A percentile compares a stretch with the other conserved stretches of the same genome.
Evolutionary conservation across 306 rosid genomes (phyloP).

Genomic region (Alnus rubra): DNA sequence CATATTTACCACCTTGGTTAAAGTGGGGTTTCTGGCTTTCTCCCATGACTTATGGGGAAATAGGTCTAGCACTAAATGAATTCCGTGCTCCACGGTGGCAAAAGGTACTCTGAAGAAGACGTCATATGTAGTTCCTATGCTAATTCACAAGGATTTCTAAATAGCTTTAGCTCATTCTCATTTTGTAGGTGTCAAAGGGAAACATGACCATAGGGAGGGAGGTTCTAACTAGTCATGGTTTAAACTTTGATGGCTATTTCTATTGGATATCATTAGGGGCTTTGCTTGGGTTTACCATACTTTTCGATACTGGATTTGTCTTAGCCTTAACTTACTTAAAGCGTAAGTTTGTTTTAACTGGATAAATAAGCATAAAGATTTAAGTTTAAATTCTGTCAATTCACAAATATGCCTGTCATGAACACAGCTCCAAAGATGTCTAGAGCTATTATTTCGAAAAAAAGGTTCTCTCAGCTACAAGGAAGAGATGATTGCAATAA

Average conservation of each 20-base stretch:
- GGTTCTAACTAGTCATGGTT: constrained; percentile 49
- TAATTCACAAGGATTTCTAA: constrained; percentile 4
- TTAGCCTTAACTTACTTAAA: constrained; percentile 55
- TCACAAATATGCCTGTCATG: constrained; percentile 29
- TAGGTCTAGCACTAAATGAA: constrained; percentile 56
- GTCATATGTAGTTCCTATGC: constrained; percentile 4
- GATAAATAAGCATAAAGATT: constrained; percentile 11
- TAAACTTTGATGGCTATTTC: constrained; percentile 43
- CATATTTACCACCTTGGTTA: constrained; percentile 57
- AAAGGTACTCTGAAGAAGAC: constrained; percentile 41
- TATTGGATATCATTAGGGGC: constrained; percentile 59
- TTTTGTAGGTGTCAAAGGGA: constrained; percentile 45
- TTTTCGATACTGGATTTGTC: constrained; percentile 53
- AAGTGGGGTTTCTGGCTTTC: constrained; percentile 68
- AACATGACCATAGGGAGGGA: constrained; percentile 40
- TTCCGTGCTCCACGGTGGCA: constrained; percentile 67
- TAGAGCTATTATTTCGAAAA: constrained; percentile 50
- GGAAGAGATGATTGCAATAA: constrained; percentile 28
- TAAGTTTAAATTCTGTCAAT: constrained; percentile 12
- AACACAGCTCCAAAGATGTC: constrained; percentile 55
- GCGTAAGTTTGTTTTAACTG: constrained; percentile 39
- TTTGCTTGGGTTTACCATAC: constrained; percentile 44
- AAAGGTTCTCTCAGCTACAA: constrained; percentile 37
- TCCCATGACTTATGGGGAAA: constrained; percentile 61
- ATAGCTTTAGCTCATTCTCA: constrained; percentile 1